phyloP scores from a whole-genome alignment of 2,329 filamentous ascomycete species.

The Pseudodiploospora longispora region DNA sequence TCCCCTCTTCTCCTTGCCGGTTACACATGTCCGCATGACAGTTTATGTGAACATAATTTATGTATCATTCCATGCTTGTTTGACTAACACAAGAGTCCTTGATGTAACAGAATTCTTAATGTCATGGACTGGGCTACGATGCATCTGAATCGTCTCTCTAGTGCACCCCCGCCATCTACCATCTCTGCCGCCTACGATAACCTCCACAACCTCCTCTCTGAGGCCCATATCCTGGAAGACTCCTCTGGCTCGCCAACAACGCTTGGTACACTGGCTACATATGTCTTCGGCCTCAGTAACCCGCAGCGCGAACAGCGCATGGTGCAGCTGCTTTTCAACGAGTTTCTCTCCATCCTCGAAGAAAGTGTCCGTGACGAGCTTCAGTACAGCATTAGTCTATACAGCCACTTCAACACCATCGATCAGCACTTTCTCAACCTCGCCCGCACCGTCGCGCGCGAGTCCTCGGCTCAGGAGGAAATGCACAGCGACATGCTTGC shows the following conservation, averaged over 20 bases:
- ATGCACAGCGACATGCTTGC: slow-evolving; percentile 74
- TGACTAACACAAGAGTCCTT: neutral
- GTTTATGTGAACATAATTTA: neutral
- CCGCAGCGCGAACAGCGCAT: slow-evolving; percentile 74
- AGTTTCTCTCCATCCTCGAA: slow-evolving; percentile 80
- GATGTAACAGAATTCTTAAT: slow-evolving; percentile 60
- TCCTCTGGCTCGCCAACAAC: slow-evolving; percentile 50
- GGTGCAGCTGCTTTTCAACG: slow-evolving; percentile 74
- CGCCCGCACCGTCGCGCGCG: slow-evolving; percentile 74
- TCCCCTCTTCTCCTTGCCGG: neutral
- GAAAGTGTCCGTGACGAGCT: slow-evolving; percentile 82
- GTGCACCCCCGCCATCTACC: slow-evolving; percentile 45
- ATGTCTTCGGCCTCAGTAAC: slow-evolving; percentile 70
- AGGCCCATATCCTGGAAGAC: slow-evolving; percentile 52
- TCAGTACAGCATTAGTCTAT: slow-evolving; percentile 69
- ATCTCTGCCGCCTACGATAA: slow-evolving; percentile 73
- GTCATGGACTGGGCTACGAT: slow-evolving; percentile 95
- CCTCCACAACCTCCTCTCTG: slow-evolving; percentile 67
- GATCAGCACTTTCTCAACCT: slow-evolving; percentile 87
- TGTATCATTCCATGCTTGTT: neutral
- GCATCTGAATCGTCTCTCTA: slow-evolving; percentile 65
- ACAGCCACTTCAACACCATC: slow-evolving; percentile 84
- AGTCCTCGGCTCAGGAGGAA: slow-evolving; percentile 72
- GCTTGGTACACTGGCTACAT: slow-evolving; percentile 60
- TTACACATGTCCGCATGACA: too few relatives aligned